These are phyloP conservation scores for Silybum marianum DNA, from an alignment of 129 eudicot genomes.

Conservation along the genomic window DNA sequence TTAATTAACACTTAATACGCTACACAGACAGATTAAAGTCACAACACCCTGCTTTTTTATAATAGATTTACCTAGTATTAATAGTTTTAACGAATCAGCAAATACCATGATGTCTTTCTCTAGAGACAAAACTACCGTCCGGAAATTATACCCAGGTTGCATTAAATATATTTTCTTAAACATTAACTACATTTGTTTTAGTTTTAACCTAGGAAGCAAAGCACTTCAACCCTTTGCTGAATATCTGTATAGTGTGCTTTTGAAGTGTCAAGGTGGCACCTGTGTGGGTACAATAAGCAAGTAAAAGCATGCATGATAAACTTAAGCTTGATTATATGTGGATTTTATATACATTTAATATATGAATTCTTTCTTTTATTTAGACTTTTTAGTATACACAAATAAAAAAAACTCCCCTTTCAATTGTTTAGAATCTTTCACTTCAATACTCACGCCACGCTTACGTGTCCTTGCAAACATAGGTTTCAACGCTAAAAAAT, in stretches of 20 bases:
- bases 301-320: neutral
- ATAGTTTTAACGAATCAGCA: conserved; percentile 12
- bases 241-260: neutral
- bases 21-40: conserved; percentile 4
- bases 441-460: neutral
- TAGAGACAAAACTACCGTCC: neutral
- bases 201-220: conserved; percentile 22
- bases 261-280: conserved; percentile 10
- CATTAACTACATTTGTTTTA: conserved; percentile 3
- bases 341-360: no score
- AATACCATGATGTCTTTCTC: conserved; percentile 4
- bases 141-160: neutral
- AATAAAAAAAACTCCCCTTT: neutral
- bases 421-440: neutral
- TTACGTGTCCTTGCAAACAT: conserved; percentile 7
- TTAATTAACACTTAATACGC: conserved; percentile 5
- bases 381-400: neutral
- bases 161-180: conserved; percentile 1
- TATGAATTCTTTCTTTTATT: neutral
- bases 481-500: neutral
- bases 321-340: neutral
- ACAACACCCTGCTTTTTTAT: conserved; percentile 16
- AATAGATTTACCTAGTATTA: neutral
- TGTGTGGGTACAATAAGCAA: conserved; percentile 5
- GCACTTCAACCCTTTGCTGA: neutral